phyloP scores from a whole-genome alignment of 306 rosid species.

The Vicia faba region DNA sequence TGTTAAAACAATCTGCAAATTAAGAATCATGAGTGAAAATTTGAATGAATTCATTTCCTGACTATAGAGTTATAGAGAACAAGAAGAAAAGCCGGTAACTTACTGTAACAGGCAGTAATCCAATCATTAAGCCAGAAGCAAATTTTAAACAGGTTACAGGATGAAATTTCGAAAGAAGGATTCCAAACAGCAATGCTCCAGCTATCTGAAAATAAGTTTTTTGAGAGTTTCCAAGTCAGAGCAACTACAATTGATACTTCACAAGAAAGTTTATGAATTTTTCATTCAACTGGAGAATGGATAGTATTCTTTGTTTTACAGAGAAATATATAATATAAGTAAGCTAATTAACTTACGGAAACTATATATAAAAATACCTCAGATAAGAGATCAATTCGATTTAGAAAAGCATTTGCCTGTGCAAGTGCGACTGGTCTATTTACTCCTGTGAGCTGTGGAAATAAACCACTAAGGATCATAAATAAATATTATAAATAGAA shows the following conservation, averaged over 20 bases:
- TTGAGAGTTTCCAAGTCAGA: constrained; percentile 30
- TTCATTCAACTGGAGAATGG: constrained; percentile 19
- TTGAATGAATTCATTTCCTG: constrained; percentile 33
- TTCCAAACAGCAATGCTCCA: constrained; percentile 83
- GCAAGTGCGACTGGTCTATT: constrained; percentile 95
- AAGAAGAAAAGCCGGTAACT: constrained; percentile 41
- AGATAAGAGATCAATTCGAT: constrained; percentile 89
- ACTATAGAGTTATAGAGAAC: constrained; percentile 30
- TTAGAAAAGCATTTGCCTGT: constrained; percentile 85
- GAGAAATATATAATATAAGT: constrained; percentile 26
- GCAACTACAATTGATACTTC: constrained; percentile 6
- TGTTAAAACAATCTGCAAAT: constrained; percentile 66
- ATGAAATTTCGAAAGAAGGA: constrained; percentile 81
- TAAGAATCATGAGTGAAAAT: constrained; percentile 26
- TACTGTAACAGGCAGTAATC: constrained; percentile 81
- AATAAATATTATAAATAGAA: constrained; percentile 7
- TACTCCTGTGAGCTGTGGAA: constrained; percentile 83
- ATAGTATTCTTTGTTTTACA: constrained; percentile 20
- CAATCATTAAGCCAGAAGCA: constrained; percentile 72
- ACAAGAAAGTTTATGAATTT: constrained; percentile 13
- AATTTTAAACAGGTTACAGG: constrained; percentile 87
- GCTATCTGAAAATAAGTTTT: constrained; percentile 61
- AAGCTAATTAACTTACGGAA: neutral
- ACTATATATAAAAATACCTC: constrained; percentile 61
- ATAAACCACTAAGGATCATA: constrained; percentile 32